Conservation (phyloP, 768 basidiomycete genomes). For the Brasilioporus rufonigricans region DNA sequence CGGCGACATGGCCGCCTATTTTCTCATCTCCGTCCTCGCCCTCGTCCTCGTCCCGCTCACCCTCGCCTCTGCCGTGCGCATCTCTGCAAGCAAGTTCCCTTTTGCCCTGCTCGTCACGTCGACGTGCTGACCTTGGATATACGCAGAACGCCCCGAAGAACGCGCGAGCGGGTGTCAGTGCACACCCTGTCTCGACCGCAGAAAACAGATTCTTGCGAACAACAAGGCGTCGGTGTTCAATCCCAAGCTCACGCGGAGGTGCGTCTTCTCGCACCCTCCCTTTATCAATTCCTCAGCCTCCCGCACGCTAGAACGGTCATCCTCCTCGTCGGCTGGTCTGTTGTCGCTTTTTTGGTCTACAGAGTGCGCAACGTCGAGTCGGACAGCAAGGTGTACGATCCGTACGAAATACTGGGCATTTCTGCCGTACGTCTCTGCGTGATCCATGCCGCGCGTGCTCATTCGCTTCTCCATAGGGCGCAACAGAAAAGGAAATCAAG, state of each 20-base stretch:
- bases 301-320: slow-evolving; percentile 49
- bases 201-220: slow-evolving; percentile 40
- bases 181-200: slow-evolving; percentile 56
- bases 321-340: slow-evolving; percentile 69
- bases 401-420: slow-evolving; percentile 91
- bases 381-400: slow-evolving; percentile 81
- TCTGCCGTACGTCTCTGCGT: slow-evolving; percentile 36
- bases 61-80: slow-evolving; percentile 42
- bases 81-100: slow-evolving; percentile 43
- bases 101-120: no score
- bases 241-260: slow-evolving; percentile 53
- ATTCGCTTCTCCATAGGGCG: slow-evolving; percentile 41
- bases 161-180: slow-evolving; percentile 55
- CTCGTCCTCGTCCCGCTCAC: slow-evolving; percentile 82
- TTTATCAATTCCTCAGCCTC: neutral
- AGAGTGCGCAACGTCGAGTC: slow-evolving; percentile 51
- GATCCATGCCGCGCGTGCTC: neutral
- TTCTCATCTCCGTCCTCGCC: slow-evolving; percentile 85
- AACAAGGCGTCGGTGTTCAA: slow-evolving; percentile 47
- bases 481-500: slow-evolving; percentile 89
- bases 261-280: slow-evolving; percentile 7
- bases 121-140: slow-evolving; percentile 6
- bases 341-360: slow-evolving; percentile 68
- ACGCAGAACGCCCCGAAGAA: slow-evolving; percentile 33
- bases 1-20: slow-evolving; percentile 87